These are phyloP conservation scores for Chlamydomonas urium DNA, from an alignment of 139 green algal genomes.

Conservation along the genomic window DNA sequence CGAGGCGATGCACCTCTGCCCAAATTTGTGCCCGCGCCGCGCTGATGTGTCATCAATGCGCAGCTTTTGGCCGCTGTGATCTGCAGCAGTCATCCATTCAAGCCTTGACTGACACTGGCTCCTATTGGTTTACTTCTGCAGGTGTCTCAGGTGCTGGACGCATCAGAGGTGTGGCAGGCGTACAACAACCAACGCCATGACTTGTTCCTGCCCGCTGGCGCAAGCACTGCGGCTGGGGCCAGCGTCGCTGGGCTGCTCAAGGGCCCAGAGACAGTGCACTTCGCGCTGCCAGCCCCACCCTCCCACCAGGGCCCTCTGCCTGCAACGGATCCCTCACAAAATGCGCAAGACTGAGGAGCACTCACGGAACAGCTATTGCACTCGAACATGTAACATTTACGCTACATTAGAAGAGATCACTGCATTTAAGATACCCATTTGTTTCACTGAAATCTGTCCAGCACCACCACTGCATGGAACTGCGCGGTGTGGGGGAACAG, in stretches of 20 bases:
- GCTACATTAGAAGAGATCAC: too few species aligned
- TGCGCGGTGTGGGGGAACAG: too few species aligned
- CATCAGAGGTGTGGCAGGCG: constrained; percentile 68
- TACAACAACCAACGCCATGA: constrained; percentile 77
- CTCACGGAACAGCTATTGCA: too few species aligned
- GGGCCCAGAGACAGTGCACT: background rate
- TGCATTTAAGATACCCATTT: too few species aligned
- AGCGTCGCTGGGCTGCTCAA: constrained; percentile 69
- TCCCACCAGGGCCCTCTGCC: too few species aligned
- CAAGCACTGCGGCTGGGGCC: constrained; percentile 24
- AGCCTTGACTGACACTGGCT: background rate
- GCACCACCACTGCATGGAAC: too few species aligned
- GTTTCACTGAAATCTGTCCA: too few species aligned
- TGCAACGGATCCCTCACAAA: too few species aligned
- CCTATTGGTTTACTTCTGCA: constrained; percentile 14
- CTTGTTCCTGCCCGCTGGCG: constrained; percentile 76
- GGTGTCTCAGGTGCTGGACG: constrained; percentile 47
- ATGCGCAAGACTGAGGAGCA: too few species aligned
- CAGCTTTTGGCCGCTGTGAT: too few species aligned
- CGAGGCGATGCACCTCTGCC: too few species aligned
- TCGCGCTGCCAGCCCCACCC: constrained; percentile 3
- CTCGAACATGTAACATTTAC: too few species aligned
- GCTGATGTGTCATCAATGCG: background rate
- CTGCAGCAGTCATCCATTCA: background rate
- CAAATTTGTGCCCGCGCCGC: background rate